Conservation (phyloP, 148 eudicot species). For the Arbutus unedo region DNA sequence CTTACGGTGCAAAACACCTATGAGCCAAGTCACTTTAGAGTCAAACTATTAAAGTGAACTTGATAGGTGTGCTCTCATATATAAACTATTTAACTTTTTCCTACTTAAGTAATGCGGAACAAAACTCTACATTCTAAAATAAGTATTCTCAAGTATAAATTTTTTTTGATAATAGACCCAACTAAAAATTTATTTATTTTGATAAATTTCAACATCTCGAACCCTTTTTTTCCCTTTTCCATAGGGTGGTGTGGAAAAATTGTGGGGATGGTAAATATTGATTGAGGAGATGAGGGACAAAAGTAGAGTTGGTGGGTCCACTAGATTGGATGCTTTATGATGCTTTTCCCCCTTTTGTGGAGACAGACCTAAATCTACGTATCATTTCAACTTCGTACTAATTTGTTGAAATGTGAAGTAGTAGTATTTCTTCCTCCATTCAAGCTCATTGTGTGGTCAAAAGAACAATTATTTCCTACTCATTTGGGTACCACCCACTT, state of each 20-base stretch:
- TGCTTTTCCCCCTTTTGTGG: neutral
- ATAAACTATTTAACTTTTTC: too few species aligned
- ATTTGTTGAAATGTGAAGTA: neutral
- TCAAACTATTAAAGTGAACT: too few species aligned
- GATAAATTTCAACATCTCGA: too few species aligned
- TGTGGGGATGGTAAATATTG: neutral
- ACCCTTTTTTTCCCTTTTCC: neutral
- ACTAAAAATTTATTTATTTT: too few species aligned
- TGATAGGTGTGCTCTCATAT: too few species aligned
- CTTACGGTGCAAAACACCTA: too few species aligned
- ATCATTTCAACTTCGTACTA: neutral
- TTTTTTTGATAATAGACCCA: too few species aligned
- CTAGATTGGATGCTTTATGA: constrained; percentile 16
- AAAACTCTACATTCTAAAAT: too few species aligned
- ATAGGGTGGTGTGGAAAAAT: neutral
- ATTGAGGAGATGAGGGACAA: neutral
- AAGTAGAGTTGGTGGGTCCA: neutral
- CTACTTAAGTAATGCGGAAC: too few species aligned
- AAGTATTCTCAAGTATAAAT: too few species aligned
- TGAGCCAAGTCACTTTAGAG: too few species aligned
- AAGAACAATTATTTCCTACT: constrained; percentile 32
- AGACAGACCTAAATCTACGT: neutral
- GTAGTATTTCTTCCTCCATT: neutral
- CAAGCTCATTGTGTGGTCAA: neutral
- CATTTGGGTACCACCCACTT: constrained; percentile 34